These are phyloP conservation scores for Amanita inopinata DNA, from an alignment of 768 basidiomycete genomes.

Conservation along the genomic window DNA sequence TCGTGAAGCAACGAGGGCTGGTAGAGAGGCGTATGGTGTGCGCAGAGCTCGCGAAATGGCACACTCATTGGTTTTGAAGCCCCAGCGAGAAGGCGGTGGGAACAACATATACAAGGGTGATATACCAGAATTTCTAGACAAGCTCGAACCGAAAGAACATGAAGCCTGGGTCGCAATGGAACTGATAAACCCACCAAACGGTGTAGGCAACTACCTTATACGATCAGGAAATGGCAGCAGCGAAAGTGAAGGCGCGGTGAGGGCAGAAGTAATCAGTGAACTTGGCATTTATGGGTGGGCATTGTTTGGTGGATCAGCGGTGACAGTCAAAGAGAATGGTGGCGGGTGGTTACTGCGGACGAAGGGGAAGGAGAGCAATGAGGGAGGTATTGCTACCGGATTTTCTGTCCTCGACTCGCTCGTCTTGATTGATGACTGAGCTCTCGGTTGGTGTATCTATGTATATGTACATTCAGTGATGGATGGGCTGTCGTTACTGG, in stretches of 20 bases:
- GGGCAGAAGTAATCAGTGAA: conserved; percentile 74
- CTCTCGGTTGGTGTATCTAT: too few relatives aligned
- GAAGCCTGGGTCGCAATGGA: conserved; percentile 96
- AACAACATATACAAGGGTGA: conserved; percentile 88
- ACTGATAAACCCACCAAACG: conserved; percentile 71
- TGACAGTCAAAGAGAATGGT: conserved; percentile 45
- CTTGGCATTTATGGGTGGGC: conserved; percentile 89
- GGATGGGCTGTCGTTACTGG: too few relatives aligned
- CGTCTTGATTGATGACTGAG: conserved; percentile 38
- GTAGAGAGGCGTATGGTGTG: conserved; percentile 32
- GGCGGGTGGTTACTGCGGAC: conserved; percentile 84
- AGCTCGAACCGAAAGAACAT: conserved; percentile 48
- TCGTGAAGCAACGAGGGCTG: conserved; percentile 16
- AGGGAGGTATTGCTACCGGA: conserved; percentile 85
- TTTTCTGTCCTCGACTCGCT: conserved; percentile 70
- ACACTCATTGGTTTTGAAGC: conserved; percentile 75
- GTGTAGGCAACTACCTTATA: conserved; percentile 64
- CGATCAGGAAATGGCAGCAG: conserved; percentile 45
- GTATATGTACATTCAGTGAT: too few relatives aligned
- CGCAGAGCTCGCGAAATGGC: conserved; percentile 40
- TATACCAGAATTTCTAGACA: conserved; percentile 69
- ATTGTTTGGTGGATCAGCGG: conserved; percentile 48
- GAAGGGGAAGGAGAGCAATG: conserved; percentile 84
- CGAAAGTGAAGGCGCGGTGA: conserved; percentile 29
- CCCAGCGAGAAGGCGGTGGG: conserved; percentile 96